These are phyloP conservation scores for Talaromyces sp. DNA, from an alignment of 2,329 filamentous ascomycete species.

Conservation along the genomic window DNA sequence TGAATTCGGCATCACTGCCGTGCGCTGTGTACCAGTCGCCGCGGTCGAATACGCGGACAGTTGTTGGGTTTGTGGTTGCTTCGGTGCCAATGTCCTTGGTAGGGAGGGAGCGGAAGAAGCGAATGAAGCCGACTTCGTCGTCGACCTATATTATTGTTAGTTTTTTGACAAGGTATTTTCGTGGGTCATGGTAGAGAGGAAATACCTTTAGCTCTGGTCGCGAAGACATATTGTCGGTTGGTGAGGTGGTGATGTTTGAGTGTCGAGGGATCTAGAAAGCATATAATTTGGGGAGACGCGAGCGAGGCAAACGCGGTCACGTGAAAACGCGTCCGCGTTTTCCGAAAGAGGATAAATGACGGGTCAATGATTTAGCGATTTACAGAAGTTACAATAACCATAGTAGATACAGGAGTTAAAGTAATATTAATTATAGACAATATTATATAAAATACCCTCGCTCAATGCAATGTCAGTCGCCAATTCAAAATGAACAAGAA, in stretches of 20 bases:
- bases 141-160: conserved; percentile 62
- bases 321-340: conserved; percentile 30
- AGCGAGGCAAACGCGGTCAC: conserved; percentile 23
- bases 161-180: background rate
- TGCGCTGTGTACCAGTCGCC: conserved; percentile 85
- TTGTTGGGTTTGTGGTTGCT: conserved; percentile 39
- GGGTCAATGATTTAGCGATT: background rate
- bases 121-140: conserved; percentile 95
- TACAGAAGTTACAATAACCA: too few species aligned
- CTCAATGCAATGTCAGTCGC: background rate
- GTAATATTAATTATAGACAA: background rate
- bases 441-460: background rate
- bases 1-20: conserved; percentile 41
- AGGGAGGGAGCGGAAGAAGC: conserved; percentile 85
- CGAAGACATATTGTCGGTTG: conserved; percentile 56
- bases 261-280: background rate
- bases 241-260: conserved; percentile 5
- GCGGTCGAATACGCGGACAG: conserved; percentile 86
- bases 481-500: background rate
- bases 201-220: conserved; percentile 66
- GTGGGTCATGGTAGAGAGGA: background rate
- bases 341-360: background rate
- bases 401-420: background rate
- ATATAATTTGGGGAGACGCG: conserved; percentile 18
- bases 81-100: conserved; percentile 50